These are phyloP conservation scores for Sarocladium kiliense DNA, from an alignment of 2,329 filamentous ascomycete genomes.

Conservation along the genomic window DNA sequence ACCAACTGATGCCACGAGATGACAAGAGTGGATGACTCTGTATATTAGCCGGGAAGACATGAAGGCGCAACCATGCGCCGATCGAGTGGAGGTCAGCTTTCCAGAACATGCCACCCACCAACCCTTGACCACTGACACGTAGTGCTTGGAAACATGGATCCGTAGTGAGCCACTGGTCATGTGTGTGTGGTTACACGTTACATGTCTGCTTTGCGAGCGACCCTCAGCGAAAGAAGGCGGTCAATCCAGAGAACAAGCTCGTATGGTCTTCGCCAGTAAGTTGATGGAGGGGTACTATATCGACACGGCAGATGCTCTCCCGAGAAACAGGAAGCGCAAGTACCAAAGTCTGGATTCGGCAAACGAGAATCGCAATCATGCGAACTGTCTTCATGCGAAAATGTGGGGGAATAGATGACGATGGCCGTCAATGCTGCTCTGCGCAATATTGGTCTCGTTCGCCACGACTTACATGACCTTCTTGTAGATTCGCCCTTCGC, in stretches of 20 bases:
- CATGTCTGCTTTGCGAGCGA: too few species aligned
- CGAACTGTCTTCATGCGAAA: background rate
- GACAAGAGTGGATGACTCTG: background rate
- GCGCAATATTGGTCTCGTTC: background rate
- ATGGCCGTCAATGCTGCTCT: background rate
- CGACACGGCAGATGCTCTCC: conserved; percentile 6
- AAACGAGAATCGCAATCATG: background rate
- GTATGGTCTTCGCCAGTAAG: background rate
- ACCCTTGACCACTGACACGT: background rate
- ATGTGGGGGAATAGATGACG: background rate
- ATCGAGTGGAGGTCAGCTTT: background rate
- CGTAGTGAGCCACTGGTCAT: background rate
- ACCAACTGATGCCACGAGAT: background rate
- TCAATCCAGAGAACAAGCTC: background rate
- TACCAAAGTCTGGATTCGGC: background rate
- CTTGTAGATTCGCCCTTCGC: background rate
- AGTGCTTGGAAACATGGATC: too few species aligned
- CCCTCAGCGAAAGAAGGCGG: too few species aligned
- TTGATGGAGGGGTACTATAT: conserved; percentile 2
- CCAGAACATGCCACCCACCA: background rate
- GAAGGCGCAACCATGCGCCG: conserved; percentile 2
- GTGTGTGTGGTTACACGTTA: too few species aligned
- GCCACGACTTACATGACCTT: background rate
- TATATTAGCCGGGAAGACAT: background rate
- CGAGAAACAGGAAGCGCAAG: background rate